Percentiles rank a stretch among this genome's conserved stretches.
phyloP scores from a whole-genome alignment of 2,329 filamentous ascomycete genomes.

The Coniella vitis region DNA sequence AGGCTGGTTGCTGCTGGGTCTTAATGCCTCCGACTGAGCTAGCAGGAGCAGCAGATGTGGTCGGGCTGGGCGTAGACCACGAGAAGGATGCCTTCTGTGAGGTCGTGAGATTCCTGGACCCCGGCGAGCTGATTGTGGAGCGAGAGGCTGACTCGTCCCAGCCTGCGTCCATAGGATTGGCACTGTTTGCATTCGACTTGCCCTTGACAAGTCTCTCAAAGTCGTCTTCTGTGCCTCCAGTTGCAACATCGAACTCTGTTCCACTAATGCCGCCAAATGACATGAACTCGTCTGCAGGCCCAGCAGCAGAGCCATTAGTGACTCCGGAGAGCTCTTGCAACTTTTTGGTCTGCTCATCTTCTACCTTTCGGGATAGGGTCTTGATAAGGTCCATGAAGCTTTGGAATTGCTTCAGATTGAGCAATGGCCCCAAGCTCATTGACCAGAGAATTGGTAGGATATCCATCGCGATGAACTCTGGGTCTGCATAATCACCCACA shows the following conservation, averaged over 20 bases:
- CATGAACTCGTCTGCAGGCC: conserved; percentile 59
- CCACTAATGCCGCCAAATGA: conserved; percentile 63
- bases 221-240: conserved; percentile 57
- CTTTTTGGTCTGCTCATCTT: conserved; percentile 83
- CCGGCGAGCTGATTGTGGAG: conserved; percentile 28
- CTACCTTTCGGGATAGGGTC: conserved; percentile 68
- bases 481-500: conserved; percentile 74
- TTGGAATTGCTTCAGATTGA: conserved; percentile 83
- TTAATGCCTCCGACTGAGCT: conserved; percentile 29
- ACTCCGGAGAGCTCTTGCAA: conserved; percentile 72
- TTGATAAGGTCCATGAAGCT: conserved; percentile 87
- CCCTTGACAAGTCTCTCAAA: conserved; percentile 90
- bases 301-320: conserved; percentile 41
- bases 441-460: conserved; percentile 84
- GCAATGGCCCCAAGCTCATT: conserved; percentile 83
- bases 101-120: conserved; percentile 24
- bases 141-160: conserved; percentile 40
- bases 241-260: conserved; percentile 45
- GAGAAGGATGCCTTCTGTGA: conserved; percentile 44
- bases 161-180: conserved; percentile 37
- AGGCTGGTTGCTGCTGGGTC: conserved; percentile 31
- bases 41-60: conserved; percentile 23
- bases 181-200: conserved; percentile 35
- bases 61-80: conserved; percentile 54
- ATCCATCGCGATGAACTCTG: conserved; percentile 88